Percentiles rank a stretch among this genome's conserved stretches.
Evolutionary conservation across 768 basidiomycete species (phyloP).

Genomic region (Boletales sp.): DNA sequence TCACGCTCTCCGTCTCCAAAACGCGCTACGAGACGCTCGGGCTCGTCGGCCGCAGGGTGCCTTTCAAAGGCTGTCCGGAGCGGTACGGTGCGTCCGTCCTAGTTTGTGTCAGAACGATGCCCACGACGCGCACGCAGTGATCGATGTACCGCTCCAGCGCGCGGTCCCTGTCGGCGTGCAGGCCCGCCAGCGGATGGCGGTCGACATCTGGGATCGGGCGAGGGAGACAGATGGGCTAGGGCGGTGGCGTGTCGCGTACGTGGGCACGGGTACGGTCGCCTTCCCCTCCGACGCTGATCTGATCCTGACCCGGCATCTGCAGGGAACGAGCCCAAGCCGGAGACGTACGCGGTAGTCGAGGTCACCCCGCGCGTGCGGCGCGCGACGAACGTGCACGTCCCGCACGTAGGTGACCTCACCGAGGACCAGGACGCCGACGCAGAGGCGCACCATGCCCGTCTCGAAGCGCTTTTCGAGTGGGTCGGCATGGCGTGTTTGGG

Average conservation of each 20-base stretch:
- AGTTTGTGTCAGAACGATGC: not conserved
- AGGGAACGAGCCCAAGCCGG: not conserved
- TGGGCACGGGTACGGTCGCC: slow-evolving; percentile 24
- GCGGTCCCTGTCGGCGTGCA: slow-evolving; percentile 36
- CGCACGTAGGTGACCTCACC: slow-evolving; percentile 30
- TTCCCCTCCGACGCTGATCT: no score
- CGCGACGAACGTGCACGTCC: slow-evolving; percentile 38
- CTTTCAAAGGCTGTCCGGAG: slow-evolving; percentile 48
- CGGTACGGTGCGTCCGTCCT: slow-evolving; percentile 41
- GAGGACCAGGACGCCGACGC: slow-evolving; percentile 18
- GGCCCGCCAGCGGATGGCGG: slow-evolving; percentile 36
- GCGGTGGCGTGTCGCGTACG: slow-evolving; percentile 46
- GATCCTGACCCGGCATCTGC: no score
- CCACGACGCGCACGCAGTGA: slow-evolving; percentile 33
- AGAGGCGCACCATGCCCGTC: slow-evolving; percentile 50
- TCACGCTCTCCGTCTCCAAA: slow-evolving; percentile 56
- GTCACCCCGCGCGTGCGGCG: slow-evolving; percentile 23
- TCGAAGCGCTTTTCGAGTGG: slow-evolving; percentile 63
- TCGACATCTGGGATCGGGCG: slow-evolving; percentile 49
- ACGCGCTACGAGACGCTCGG: slow-evolving; percentile 60
- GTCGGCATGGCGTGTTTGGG: slow-evolving; percentile 65
- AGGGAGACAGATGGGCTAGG: slow-evolving; percentile 31
- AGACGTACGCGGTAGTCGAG: not conserved
- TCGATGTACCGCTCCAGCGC: slow-evolving; percentile 43
- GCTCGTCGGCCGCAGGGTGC: slow-evolving; percentile 50